Percentiles rank a stretch among this genome's conserved stretches.
These are phyloP conservation scores for Aspergillus fijiensis DNA, from an alignment of 2,329 filamentous ascomycete genomes.

Conservation along the genomic window DNA sequence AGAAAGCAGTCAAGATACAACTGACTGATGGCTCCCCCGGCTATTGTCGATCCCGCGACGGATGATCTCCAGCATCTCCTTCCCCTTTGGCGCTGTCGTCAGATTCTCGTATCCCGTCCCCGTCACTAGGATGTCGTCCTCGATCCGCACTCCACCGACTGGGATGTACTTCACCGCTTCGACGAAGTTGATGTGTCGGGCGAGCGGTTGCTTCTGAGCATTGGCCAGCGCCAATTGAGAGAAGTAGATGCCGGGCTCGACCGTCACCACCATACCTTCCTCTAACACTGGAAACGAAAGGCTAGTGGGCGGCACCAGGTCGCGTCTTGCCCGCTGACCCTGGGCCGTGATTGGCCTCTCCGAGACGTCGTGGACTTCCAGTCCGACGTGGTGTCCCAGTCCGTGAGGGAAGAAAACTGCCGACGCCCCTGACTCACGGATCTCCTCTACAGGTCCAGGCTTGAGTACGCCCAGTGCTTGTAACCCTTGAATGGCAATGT, in stretches of 20 bases:
- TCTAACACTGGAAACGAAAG: constrained; percentile 42
- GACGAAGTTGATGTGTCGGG: constrained; percentile 42
- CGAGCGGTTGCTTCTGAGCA: constrained; percentile 31
- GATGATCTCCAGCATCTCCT: constrained; percentile 49
- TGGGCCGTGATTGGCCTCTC: constrained; percentile 35
- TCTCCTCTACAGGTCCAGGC: constrained; percentile 56
- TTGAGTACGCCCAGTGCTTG: constrained; percentile 72
- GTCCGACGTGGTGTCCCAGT: constrained; percentile 60
- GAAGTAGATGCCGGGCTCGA: constrained; percentile 55
- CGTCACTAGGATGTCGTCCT: constrained; percentile 68
- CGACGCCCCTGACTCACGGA: constrained; percentile 38
- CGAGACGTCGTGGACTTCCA: constrained; percentile 48
- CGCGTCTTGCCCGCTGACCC: constrained; percentile 16
- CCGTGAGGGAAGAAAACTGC: constrained; percentile 46
- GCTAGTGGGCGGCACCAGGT: constrained; percentile 28
- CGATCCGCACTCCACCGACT: constrained; percentile 47
- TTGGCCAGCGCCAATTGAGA: constrained; percentile 39
- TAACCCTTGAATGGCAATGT: constrained; percentile 77
- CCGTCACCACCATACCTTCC: constrained; percentile 57
- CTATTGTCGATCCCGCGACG: constrained; percentile 23
- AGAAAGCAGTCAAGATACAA: background rate
- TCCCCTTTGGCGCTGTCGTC: constrained; percentile 69
- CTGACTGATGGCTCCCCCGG: constrained; percentile 1
- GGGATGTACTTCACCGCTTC: constrained; percentile 41
- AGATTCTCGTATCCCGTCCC: constrained; percentile 68